Percentiles rank a stretch among this genome's conserved stretches.
Evolutionary conservation across 768 basidiomycete genomes (phyloP).

Genomic region (Daedaleopsis nitida): DNA sequence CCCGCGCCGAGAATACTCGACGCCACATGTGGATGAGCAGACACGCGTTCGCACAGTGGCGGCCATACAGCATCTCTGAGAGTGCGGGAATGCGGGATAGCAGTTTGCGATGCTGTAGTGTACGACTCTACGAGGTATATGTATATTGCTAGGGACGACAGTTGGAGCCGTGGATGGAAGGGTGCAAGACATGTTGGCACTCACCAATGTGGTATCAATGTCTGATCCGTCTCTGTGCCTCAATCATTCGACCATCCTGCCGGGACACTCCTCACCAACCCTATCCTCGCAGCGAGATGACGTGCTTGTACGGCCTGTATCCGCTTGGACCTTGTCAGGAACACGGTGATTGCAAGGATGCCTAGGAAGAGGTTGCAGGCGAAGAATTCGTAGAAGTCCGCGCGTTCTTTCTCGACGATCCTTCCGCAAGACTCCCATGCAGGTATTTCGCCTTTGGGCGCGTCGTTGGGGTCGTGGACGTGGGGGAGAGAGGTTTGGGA

Average conservation of each 20-base stretch:
- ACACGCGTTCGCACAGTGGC: neutral
- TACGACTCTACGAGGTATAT: neutral
- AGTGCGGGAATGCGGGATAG: neutral
- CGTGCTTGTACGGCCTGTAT: conserved; percentile 76
- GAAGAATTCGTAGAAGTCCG: conserved; percentile 90
- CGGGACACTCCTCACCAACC: conserved; percentile 54
- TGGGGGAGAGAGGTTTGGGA: conserved; percentile 8
- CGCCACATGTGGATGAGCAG: neutral
- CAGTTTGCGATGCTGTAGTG: neutral
- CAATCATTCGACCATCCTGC: conserved; percentile 27
- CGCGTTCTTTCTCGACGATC: conserved; percentile 74
- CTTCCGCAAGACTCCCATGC: conserved; percentile 96
- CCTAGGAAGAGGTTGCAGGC: conserved; percentile 81
- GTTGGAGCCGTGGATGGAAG: neutral
- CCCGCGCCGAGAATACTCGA: neutral
- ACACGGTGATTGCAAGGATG: conserved; percentile 59
- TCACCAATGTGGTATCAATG: neutral
- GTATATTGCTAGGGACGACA: neutral
- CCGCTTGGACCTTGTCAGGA: conserved; percentile 68
- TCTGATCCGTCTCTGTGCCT: neutral
- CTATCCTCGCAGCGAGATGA: conserved; percentile 85
- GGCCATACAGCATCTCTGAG: neutral
- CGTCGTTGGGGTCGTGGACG: conserved; percentile 3
- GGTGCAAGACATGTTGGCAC: neutral
- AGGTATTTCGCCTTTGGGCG: conserved; percentile 56